Base-by-base conservation (phyloP, 805 yeast species). In the Scheffersomyces ergatensis region DNA sequence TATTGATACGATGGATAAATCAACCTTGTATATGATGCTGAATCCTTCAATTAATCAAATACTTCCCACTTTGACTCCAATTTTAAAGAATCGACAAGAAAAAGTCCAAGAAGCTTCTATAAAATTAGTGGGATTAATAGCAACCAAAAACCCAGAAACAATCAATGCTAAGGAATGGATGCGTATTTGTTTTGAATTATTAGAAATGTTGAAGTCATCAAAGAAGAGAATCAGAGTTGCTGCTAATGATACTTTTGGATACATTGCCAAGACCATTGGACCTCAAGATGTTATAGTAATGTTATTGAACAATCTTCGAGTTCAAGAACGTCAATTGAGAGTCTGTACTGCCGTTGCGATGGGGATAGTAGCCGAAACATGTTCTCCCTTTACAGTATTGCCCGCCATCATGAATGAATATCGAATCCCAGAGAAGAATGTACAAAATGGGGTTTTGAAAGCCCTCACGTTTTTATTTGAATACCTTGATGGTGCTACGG, bases 301-400 rank as follows among this genome's bases (percentile, higher is more conserved):
- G 42, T 67, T 93, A 27, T 64, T 93, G 42, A 88, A 86, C 51
- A 92, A 92, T 51, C 68, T 93, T 49, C 76, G 87, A 44, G 95
- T 90, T 6, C 98, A 92, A 58, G 98, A 93, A 57, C 85, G 99
- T 56, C 99, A 93, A 64, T 72, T 88, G 32, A 83, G 99, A 56
- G 96, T 93, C 7, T 92, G 97, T 60, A 89, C 98, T 0, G 97
- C 99, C 5, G 97, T 93, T 31, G 99, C 99, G 0, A 87, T 93
- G 49, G 99, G 96, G 27, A 89, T 93, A 50, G 95, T 93, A 7
- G 98, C 98, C 0, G 93, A 90, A 43, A 81, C 85, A 0, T 93
- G 98, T 61, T 79, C 88, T 0, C 96, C 98, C 0, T 93, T 86
- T 62, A 88, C 97, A 0, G 95, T 92, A 0, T 62, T 93, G 7